phyloP scores from a whole-genome alignment of 768 basidiomycete species.

The Xerocomus potaroensis region DNA sequence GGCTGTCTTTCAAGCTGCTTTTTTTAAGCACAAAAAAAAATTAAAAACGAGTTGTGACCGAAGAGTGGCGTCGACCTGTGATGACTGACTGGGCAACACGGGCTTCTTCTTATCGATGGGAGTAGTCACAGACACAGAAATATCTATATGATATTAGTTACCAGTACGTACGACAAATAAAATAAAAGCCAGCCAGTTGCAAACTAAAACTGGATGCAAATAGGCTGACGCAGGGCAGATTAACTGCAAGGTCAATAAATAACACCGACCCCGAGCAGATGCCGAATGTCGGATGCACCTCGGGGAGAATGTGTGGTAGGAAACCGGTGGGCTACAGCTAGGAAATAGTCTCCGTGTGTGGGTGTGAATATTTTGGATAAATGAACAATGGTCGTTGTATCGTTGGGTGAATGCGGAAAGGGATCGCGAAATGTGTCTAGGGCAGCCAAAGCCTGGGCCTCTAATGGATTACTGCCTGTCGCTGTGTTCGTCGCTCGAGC shows the following conservation, averaged over 20 bases:
- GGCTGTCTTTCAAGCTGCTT: neutral
- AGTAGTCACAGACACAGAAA: constrained; percentile 4
- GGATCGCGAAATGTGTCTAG: constrained; percentile 8
- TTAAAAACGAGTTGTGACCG: neutral
- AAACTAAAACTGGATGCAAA: constrained; percentile 13
- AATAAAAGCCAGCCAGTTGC: constrained; percentile 13
- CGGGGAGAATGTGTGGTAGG: constrained; percentile 4
- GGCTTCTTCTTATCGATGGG: neutral
- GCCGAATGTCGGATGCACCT: constrained; percentile 17
- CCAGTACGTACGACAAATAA: constrained; percentile 15
- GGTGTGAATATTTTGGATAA: neutral
- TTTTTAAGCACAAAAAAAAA: neutral
- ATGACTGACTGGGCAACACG: neutral
- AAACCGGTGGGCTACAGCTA: constrained; percentile 10
- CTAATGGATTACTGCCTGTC: constrained; percentile 31
- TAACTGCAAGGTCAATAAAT: constrained; percentile 16
- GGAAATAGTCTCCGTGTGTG: neutral
- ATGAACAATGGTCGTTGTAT: constrained; percentile 6
- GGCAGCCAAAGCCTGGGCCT: constrained; percentile 13
- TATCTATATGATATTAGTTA: constrained; percentile 12
- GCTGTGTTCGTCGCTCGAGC: constrained; percentile 44
- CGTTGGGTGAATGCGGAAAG: constrained; percentile 3
- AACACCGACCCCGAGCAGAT: constrained; percentile 1
- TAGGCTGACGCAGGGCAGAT: constrained; percentile 7
- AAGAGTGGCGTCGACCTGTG: constrained; percentile 2